phyloP scores from a whole-genome alignment of 306 rosid species.

The Astragalus membranaceus region DNA sequence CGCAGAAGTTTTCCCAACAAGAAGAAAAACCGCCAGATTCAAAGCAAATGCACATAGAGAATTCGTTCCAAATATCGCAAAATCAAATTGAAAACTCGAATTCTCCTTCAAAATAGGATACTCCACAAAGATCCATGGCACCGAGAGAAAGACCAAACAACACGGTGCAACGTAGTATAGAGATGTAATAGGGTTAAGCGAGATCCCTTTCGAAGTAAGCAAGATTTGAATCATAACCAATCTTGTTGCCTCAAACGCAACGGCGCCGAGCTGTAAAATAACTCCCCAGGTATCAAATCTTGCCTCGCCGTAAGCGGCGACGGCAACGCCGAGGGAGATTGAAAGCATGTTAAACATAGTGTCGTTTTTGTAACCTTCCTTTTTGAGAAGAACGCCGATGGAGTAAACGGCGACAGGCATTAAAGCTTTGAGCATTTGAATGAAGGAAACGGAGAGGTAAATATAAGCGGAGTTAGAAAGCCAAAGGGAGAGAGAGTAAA shows the following conservation, averaged over 20 bases:
- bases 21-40: conserved; percentile 75
- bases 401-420: conserved; percentile 96
- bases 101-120: conserved; percentile 51
- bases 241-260: conserved; percentile 77
- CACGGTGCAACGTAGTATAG: conserved; percentile 83
- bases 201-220: conserved; percentile 77
- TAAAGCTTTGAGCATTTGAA: conserved; percentile 87
- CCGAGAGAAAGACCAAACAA: conserved; percentile 48
- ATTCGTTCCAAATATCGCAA: conserved; percentile 59
- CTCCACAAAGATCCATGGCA: conserved; percentile 77
- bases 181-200: conserved; percentile 73
- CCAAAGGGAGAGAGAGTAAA: conserved; percentile 81
- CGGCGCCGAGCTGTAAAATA: conserved; percentile 69
- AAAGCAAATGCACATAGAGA: conserved; percentile 75
- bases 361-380: conserved; percentile 54
- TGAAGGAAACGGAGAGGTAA: conserved; percentile 85
- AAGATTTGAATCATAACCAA: conserved; percentile 85
- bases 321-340: conserved; percentile 72
- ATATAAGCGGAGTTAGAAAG: conserved; percentile 90
- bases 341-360: conserved; percentile 84
- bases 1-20: conserved; percentile 85
- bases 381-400: conserved; percentile 56
- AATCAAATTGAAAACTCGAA: conserved; percentile 63
- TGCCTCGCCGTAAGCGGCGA: conserved; percentile 89
- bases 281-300: conserved; percentile 77